Evolutionary conservation across 768 basidiomycete species (phyloP).

Genomic region (Tephrocybe sp.): DNA sequence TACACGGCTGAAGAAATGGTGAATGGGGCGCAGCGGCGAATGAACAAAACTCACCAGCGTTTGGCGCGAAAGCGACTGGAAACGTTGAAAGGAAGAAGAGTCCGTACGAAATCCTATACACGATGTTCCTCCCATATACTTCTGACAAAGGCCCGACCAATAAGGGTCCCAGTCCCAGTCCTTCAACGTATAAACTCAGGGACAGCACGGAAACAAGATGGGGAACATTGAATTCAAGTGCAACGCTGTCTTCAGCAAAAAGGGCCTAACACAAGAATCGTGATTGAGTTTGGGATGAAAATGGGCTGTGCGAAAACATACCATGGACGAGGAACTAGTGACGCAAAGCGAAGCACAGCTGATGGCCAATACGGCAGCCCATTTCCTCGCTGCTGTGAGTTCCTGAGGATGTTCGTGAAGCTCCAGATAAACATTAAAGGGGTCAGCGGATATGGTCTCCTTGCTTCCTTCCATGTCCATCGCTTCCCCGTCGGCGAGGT

Average conservation of each 20-base stretch:
- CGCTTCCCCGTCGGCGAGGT: not conserved
- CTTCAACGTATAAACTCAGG: conserved; percentile 60
- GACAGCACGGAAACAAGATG: conserved; percentile 50
- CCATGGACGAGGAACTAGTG: conserved; percentile 58
- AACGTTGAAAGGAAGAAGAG: conserved; percentile 65
- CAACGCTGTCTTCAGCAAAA: conserved; percentile 62
- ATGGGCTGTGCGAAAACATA: conserved; percentile 25
- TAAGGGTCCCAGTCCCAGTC: conserved; percentile 54
- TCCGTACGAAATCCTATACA: conserved; percentile 63
- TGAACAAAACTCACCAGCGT: conserved; percentile 46
- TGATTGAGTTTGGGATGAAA: not conserved
- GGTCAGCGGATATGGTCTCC: conserved; percentile 7
- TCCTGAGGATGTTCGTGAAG: conserved; percentile 42
- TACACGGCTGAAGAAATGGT: conserved; percentile 45
- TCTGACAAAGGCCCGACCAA: conserved; percentile 56
- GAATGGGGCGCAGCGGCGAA: not conserved
- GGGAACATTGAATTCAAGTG: conserved; percentile 46
- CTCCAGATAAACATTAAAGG: conserved; percentile 37
- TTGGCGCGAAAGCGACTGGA: conserved; percentile 72
- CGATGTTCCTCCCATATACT: conserved; percentile 62
- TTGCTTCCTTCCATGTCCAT: conserved; percentile 1
- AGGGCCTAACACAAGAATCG: conserved; percentile 40
- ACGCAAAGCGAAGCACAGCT: conserved; percentile 48
- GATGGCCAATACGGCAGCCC: conserved; percentile 48
- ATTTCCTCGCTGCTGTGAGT: conserved; percentile 41